A percentile compares a stretch with the other conserved stretches of the same genome.
These are phyloP conservation scores for Phyllosticta citribraziliensis DNA, from an alignment of 2,329 filamentous ascomycete species.

Conservation along the genomic window DNA sequence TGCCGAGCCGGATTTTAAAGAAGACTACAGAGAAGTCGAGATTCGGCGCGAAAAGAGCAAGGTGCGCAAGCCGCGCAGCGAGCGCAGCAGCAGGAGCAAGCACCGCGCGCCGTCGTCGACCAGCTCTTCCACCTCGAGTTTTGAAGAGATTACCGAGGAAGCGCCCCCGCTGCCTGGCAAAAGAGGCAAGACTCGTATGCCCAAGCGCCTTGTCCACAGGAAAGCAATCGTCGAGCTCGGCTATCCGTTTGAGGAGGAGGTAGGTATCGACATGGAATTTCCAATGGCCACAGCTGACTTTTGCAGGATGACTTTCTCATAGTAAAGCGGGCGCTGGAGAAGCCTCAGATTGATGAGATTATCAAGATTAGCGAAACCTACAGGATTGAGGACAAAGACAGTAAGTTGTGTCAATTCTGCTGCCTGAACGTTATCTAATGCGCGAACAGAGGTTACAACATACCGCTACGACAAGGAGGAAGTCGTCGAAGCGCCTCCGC, in stretches of 20 bases:
- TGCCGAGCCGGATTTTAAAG: slow-evolving; percentile 22
- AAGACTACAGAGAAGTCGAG: slow-evolving; percentile 41
- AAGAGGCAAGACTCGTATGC: slow-evolving; percentile 85
- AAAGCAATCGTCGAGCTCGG: slow-evolving; percentile 73
- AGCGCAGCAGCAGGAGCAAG: slow-evolving; percentile 13
- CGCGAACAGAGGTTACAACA: slow-evolving; percentile 2
- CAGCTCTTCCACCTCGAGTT: slow-evolving; percentile 24
- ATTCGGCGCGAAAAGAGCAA: slow-evolving; percentile 36
- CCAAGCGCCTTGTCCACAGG: slow-evolving; percentile 67
- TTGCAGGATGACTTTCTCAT: slow-evolving; percentile 67
- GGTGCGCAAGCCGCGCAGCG: neutral
- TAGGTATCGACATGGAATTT: slow-evolving; percentile 30
- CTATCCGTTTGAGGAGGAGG: slow-evolving; percentile 82
- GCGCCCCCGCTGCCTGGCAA: slow-evolving; percentile 31
- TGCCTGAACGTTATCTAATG: slow-evolving; percentile 17
- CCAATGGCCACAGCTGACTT: slow-evolving; percentile 22
- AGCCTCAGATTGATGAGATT: slow-evolving; percentile 84
- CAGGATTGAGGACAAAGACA: slow-evolving; percentile 28
- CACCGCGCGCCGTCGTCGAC: slow-evolving; percentile 4
- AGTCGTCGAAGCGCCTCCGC: slow-evolving; percentile 8
- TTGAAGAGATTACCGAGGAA: slow-evolving; percentile 24
- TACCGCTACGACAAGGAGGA: slow-evolving; percentile 10
- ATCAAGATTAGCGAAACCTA: slow-evolving; percentile 75
- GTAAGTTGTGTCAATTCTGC: slow-evolving; percentile 20
- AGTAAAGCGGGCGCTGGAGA: slow-evolving; percentile 73